Evolutionary conservation across 2,329 filamentous ascomycete genomes (phyloP), one percentile per base, ranked within the genome.

Genomic region (Huntiella bhutanensis): DNA sequence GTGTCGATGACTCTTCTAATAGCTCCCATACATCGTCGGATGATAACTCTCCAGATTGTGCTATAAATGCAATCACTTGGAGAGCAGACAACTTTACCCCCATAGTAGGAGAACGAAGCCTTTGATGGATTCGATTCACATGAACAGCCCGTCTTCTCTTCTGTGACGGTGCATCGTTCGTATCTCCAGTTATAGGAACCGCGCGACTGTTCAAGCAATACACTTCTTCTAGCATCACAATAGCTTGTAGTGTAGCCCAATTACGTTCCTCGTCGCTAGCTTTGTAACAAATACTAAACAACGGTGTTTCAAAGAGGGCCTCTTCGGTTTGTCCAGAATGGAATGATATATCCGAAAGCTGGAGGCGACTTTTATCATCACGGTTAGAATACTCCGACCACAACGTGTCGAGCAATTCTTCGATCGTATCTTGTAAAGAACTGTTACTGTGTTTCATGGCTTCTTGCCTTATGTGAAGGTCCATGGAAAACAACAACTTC

Each of bases 301-400:
- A 47, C n/a, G 62, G 55, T 10, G 71, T 60, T 11, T 60, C 60
- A 45, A 71, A 72, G 53, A 61, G 66, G 54, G 66, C 60, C 45
- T 54, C 48, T 52, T 66, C 57, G 56, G 64, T 55, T 55, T 58
- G 54, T 55, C 68, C 58, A 53, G 65, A 53, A 40, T 68, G 56
- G 52, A 82, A 81, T 0, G 68, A 64, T 19, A 95, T 58, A 54
- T 95, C 82, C 50, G 83, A 76, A n/a, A 92, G 62, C 52, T 85
- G 80, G 8, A 96, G 67, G 34, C 79, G 73, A 41, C 82, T 77
- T 49, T 75, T 75, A 41, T 82, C 76, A 33, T 75, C 68, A 50
- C 85, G 72, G 52, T 69, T 77, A 3, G 74, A 68, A 59, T 96
- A 96, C 55, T 95, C 88, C 6, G 64, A 64, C 64, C 79, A 80